phyloP scores from a whole-genome alignment of 148 eudicot species.

The Camellia lanceoleosa region DNA sequence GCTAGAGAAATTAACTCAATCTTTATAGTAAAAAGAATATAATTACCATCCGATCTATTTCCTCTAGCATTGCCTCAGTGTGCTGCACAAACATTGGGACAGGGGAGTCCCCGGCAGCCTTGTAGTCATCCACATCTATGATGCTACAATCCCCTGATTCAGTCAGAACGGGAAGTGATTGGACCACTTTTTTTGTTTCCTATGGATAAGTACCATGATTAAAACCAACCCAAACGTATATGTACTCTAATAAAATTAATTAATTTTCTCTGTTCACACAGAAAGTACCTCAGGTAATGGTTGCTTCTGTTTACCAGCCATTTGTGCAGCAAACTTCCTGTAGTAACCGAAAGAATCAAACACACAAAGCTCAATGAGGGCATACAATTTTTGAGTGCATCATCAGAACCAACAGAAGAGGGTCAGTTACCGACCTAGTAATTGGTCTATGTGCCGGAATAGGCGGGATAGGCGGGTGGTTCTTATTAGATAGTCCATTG shows the following conservation, averaged over 20 bases:
- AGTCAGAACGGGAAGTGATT: slow-evolving; percentile 17
- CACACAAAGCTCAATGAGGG: neutral
- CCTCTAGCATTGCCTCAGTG: slow-evolving; percentile 64
- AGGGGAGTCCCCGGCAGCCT: slow-evolving; percentile 26
- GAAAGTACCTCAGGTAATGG: slow-evolving; percentile 43
- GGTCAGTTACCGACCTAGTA: slow-evolving; percentile 50
- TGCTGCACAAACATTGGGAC: slow-evolving; percentile 80
- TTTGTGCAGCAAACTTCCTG: slow-evolving; percentile 68
- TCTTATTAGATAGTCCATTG: slow-evolving; percentile 34
- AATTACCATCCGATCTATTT: slow-evolving; percentile 65
- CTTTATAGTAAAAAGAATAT: neutral
- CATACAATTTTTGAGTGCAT: slow-evolving; percentile 4
- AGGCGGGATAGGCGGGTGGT: slow-evolving; percentile 10
- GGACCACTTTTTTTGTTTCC: slow-evolving; percentile 37
- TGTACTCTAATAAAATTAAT: neutral
- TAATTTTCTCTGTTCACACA: neutral
- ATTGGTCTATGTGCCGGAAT: slow-evolving; percentile 54
- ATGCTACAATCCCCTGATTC: slow-evolving; percentile 38
- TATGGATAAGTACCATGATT: slow-evolving; percentile 16
- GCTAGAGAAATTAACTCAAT: too few species aligned
- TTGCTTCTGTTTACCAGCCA: slow-evolving; percentile 37
- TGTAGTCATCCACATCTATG: slow-evolving; percentile 36
- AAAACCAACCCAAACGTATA: neutral
- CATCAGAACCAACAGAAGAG: neutral
- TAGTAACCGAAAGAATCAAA: slow-evolving; percentile 20